phyloP scores from a whole-genome alignment of 139 green algal species.

The Mychonastes homosphaera region DNA sequence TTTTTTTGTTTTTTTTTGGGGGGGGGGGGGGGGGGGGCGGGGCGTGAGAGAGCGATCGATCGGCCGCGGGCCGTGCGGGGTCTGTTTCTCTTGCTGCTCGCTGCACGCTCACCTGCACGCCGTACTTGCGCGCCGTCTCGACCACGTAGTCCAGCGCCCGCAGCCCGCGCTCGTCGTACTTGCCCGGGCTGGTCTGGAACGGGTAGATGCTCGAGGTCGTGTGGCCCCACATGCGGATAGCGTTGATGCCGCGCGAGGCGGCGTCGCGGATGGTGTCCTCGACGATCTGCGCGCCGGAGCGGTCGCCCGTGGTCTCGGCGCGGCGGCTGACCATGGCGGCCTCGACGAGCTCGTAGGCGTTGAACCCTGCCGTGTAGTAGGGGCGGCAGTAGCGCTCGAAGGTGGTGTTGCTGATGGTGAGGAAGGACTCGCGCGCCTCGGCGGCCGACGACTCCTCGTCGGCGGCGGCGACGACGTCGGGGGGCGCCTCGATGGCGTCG shows the following conservation, averaged over 20 bases:
- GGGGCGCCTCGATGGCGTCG: constrained; percentile 12
- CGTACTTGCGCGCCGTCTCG: constrained; percentile 34
- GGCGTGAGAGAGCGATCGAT: no score
- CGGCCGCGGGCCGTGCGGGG: no score
- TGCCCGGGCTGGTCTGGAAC: constrained; percentile 43
- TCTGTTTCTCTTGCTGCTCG: neutral
- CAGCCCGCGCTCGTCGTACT: constrained; percentile 52
- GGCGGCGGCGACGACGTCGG: neutral
- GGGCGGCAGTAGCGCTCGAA: constrained; percentile 46
- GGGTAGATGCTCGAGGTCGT: constrained; percentile 40
- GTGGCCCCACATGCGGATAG: constrained; percentile 56
- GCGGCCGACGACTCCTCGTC: constrained; percentile 10
- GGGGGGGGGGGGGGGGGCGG: no score
- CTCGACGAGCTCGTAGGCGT: constrained; percentile 29
- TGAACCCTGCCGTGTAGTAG: constrained; percentile 52
- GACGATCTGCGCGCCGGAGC: constrained; percentile 23
- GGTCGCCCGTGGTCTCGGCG: constrained; percentile 19
- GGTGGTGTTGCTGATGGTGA: constrained; percentile 13
- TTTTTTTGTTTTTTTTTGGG: no score
- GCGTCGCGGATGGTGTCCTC: constrained; percentile 27
- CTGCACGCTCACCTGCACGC: constrained; percentile 36
- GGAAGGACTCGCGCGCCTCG: constrained; percentile 13
- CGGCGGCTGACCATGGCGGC: constrained; percentile 17
- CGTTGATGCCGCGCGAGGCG: constrained; percentile 40
- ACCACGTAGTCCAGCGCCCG: constrained; percentile 58